Evolutionary conservation across 2,329 filamentous ascomycete species (phyloP), one percentile per base, ranked within the genome.

Genomic region (Lasiodiplodia sp.): DNA sequence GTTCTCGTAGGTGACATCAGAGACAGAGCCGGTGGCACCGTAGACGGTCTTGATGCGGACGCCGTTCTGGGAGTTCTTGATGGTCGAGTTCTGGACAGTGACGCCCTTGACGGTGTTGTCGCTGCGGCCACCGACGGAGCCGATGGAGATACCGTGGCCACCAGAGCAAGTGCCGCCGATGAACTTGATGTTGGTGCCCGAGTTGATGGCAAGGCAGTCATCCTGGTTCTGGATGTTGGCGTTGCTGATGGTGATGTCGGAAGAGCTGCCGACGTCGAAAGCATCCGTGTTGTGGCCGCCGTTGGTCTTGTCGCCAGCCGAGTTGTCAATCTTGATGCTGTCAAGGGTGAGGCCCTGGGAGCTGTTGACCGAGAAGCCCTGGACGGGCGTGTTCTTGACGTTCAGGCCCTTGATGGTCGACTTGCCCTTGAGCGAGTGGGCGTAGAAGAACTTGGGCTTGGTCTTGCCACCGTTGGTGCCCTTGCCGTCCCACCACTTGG

Each of bases 181-280:
- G 23, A 66, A 68, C 34, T 14, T 60, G 52, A 69, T 67, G 53
- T 69, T 55, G 14, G 77, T 81, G 64, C 85, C 85, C 3, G 83
- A 85, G 77, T 86, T 87, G 70, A 87, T 76, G 18, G 85, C 85
- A 10, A 87, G 75, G 71, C 85, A 87, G 73, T 87, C 85, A 70
- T 87, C 85, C 76, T 87, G 85, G 76, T 86, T 86, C 71, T 82
- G 77, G 28, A 86, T 80, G 31, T 73, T 79, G 14, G 83, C 83
- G 28, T 80, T 79, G 40, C 76, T 76, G 71, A 87, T 85, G 23
- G 76, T 80, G n/a, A 86, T 76, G 28, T 77, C 78, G 56, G 76
- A 78, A 28, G 77, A 81, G n/a, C 73, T 77, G 52, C 83, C 81
- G 65, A 87, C 80, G 60, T 87, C 85, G 70, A 87, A 87, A 0